Evolutionary conservation across 2,329 filamentous ascomycete species (phyloP), one percentile per base, ranked within the genome.

Genomic region (Phialophora macrospora): DNA sequence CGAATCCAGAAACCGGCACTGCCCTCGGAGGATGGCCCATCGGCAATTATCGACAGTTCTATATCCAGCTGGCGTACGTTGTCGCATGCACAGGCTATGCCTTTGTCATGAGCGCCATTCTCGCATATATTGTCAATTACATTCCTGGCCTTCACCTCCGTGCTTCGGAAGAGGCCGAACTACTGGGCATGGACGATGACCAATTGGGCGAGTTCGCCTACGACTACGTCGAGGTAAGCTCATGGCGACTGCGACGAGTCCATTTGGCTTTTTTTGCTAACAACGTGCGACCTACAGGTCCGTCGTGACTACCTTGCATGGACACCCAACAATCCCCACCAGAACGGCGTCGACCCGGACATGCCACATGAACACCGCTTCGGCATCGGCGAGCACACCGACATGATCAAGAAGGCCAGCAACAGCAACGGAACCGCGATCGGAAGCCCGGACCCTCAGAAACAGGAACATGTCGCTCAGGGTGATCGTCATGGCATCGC

Each of bases 71-170:
- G 60, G 88, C 88, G 63, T 90, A 89, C 75, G 85, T 87, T 71
- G 82, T 86, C 54, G 86, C 89, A 57, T 83, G 84, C 60, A 86
- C 87, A 74, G 83, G 80, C 60, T 92, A 90, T 81, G 82, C 88
- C 32, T 91, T 91, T 73, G 81, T 84, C 66, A 77, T 91, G 66
- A 89, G 87, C 66, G 88, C 87, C 77, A 74, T 90, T 71, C 89
- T 92, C 72, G 85, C 90, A 28, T 90, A 89, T 77, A 76, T 87
- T 63, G 84, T 92, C 79, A 91, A 92, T 81, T 82, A 88, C 68
- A 81, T 91, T 54, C 89, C 89, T 0, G 89, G 89, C 28, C 82
- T 91, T 34, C 87, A 88, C 71, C 85, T 92, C 57, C 87, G 89
- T 62, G 88, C 88, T 64, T 81, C 82, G 14, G 80, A 87, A 70